Percentiles rank a stretch among this genome's conserved stretches.
Evolutionary conservation across 345 rosid genomes (phyloP).

Genomic region (Eucalyptus tenuipes): DNA sequence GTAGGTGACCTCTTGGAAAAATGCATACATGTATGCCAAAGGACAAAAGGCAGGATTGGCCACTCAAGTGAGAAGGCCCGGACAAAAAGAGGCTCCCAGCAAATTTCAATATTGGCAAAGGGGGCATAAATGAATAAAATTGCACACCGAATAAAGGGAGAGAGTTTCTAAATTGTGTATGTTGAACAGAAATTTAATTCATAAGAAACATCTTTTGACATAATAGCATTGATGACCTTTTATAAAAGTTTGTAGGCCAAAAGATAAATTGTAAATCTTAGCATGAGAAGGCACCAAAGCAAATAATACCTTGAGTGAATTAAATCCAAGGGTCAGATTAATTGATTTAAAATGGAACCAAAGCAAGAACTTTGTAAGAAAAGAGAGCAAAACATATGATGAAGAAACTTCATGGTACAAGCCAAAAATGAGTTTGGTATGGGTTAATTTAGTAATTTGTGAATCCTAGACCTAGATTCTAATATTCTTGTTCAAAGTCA

Average conservation of each 20-base stretch:
- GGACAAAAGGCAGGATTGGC: too few relatives aligned
- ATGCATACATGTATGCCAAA: too few relatives aligned
- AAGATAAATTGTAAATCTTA: neutral
- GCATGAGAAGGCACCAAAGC: neutral
- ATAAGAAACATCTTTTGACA: neutral
- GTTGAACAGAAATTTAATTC: neutral
- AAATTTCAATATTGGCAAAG: too few relatives aligned
- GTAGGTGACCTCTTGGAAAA: too few relatives aligned
- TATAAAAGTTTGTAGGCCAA: neutral
- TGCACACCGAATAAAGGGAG: fast-evolving
- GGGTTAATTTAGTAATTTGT: neutral
- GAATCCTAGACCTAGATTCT: neutral
- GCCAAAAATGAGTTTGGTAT: neutral
- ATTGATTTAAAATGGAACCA: neutral
- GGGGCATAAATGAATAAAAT: neutral
- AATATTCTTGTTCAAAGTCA: neutral
- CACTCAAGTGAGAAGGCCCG: neutral
- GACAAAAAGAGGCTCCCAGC: fast-evolving
- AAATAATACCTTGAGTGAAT: neutral
- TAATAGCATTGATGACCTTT: neutral
- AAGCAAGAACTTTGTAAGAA: neutral
- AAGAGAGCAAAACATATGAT: neutral
- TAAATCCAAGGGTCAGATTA: neutral
- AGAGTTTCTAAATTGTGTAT: neutral
- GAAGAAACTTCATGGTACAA: neutral